Percentiles rank a stretch among this genome's conserved stretches.
Conservation (phyloP, 257 asterid genomes). For the Primulina eburnea region DNA sequence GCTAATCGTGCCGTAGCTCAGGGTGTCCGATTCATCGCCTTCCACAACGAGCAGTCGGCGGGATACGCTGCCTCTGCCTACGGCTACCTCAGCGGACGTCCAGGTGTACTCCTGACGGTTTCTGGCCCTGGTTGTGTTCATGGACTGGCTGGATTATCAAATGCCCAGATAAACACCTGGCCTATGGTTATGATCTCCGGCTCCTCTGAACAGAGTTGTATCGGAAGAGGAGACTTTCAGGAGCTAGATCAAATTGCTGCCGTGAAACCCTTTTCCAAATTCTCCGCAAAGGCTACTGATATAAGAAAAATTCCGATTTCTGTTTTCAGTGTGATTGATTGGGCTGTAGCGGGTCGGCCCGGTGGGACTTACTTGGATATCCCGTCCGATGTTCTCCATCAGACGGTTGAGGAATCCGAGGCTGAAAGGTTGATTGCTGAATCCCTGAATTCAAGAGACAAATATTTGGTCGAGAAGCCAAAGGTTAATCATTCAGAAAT, state of each 20-base stretch:
- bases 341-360: conserved; percentile 62
- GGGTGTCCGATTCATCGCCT: conserved; percentile 85
- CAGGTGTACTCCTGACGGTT: conserved; percentile 86
- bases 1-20: conserved; percentile 71
- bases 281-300: conserved; percentile 67
- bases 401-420: conserved; percentile 47
- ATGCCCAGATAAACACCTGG: conserved; percentile 79
- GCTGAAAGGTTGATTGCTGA: conserved; percentile 54
- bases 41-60: conserved; percentile 96
- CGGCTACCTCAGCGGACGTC: conserved; percentile 84
- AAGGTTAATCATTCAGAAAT: conserved; percentile 35
- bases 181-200: conserved; percentile 88
- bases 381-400: conserved; percentile 79
- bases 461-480: conserved; percentile 40
- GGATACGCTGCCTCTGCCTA: conserved; percentile 98
- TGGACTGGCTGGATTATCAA: conserved; percentile 89
- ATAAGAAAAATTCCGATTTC: conserved; percentile 47
- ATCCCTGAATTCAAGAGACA: conserved; percentile 43
- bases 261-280: conserved; percentile 72
- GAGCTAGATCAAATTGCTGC: conserved; percentile 83
- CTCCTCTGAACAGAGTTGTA: conserved; percentile 71
- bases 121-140: conserved; percentile 98
- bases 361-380: conserved; percentile 85
- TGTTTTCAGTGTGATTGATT: conserved; percentile 64
- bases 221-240: conserved; percentile 84